These are phyloP conservation scores for Spencermartinsiella ligniputridi DNA, from an alignment of 1,139 yeast genomes.

Conservation along the genomic window DNA sequence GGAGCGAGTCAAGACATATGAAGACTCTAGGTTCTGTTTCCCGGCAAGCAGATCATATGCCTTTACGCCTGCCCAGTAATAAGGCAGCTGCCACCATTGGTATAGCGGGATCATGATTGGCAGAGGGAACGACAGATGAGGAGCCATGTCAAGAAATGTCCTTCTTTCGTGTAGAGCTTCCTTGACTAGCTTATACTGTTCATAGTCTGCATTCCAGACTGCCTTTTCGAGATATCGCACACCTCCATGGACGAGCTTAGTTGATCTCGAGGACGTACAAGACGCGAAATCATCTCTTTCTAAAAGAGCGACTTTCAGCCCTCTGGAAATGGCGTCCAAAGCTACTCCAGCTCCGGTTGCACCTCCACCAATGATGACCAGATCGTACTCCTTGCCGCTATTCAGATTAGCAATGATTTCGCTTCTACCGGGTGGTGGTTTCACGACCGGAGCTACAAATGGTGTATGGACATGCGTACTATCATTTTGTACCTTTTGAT, in stretches of 20 bases:
- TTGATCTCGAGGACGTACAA: conserved; percentile 92
- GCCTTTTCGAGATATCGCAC: conserved; percentile 95
- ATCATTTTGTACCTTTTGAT: conserved; percentile 1
- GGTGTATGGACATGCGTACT: conserved; percentile 11
- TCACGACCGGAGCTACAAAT: conserved; percentile 11
- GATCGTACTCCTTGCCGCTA: conserved; percentile 52
- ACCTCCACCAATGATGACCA: conserved; percentile 89
- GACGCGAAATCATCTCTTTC: conserved; percentile 88
- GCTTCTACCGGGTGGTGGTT: conserved; percentile 26
- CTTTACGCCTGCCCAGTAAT: conserved; percentile 88
- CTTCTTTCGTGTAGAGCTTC: conserved; percentile 94
- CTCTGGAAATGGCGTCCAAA: conserved; percentile 86
- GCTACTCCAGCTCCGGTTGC: conserved; percentile 96
- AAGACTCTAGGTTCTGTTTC: conserved; percentile 71
- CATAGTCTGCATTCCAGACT: conserved; percentile 77
- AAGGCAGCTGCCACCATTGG: conserved; percentile 95
- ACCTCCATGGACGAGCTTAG: conserved; percentile 97
- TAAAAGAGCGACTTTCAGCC: conserved; percentile 79
- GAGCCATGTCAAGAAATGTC: conserved; percentile 86
- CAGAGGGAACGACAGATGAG: conserved; percentile 79
- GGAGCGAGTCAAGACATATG: conserved; percentile 67
- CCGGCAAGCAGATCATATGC: conserved; percentile 95
- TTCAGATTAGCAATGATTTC: conserved; percentile 21
- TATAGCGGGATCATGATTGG: conserved; percentile 96
- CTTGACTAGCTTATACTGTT: conserved; percentile 85